Percentiles rank a stretch among this genome's conserved stretches.
phyloP scores from a whole-genome alignment of 345 rosid species.

The Acer negundo region DNA sequence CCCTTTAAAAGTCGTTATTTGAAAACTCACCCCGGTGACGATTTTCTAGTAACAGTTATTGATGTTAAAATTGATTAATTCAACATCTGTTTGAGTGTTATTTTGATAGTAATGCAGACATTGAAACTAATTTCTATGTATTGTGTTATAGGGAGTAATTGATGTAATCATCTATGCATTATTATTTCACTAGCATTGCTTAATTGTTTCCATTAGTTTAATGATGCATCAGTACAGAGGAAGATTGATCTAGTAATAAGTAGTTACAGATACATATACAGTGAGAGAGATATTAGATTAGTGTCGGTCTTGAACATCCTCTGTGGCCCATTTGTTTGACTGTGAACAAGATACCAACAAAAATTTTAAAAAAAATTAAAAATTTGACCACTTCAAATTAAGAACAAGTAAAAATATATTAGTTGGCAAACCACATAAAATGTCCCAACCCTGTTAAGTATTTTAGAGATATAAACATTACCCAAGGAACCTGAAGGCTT shows the following conservation, averaged over 20 bases:
- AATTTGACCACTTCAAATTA: neutral
- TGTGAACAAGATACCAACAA: conserved; percentile 1
- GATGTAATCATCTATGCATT: no score
- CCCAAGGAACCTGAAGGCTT: conserved; percentile 9
- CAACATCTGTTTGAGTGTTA: neutral
- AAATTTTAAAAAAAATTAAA: neutral
- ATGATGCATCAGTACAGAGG: no score
- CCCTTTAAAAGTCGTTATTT: no score
- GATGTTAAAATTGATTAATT: neutral
- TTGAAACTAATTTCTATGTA: no score
- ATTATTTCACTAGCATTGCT: no score
- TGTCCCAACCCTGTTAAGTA: neutral
- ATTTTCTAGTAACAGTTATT: no score
- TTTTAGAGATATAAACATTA: neutral
- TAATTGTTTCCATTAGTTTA: no score
- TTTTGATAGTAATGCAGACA: neutral
- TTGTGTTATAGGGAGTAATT: no score
- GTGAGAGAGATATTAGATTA: no score
- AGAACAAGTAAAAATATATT: neutral
- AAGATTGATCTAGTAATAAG: no score
- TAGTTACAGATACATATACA: no score
- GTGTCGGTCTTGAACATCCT: conserved; percentile 10
- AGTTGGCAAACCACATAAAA: neutral
- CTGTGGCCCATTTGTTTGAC: neutral
- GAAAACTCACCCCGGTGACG: no score